Evolutionary conservation across 2,329 filamentous ascomycete species (phyloP), one percentile per base, ranked within the genome.

Genomic region (Periconia macrospinosa): DNA sequence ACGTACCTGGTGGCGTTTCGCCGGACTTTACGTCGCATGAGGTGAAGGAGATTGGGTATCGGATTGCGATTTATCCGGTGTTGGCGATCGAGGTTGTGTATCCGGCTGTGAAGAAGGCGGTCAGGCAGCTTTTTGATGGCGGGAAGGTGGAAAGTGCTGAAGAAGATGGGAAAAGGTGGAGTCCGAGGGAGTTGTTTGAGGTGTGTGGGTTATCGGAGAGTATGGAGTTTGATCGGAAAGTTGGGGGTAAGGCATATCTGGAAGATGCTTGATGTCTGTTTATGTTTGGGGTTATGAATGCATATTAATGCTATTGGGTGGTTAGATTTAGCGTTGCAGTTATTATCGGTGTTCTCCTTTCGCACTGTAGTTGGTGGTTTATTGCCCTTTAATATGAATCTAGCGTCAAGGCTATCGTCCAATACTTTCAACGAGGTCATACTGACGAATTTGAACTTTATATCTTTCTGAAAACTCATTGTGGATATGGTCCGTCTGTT

Each of bases 61-160:
- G 78, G 54, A 76, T 87, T 52, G 81, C 85, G 45, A 86, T 87
- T 52, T 84, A 82, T 62, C 82, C 83, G 5, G 57, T 55, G 7
- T 23, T 71, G 45, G 64, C 59, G 1, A 58, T 71, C 3, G 68
- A 71, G 53, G 62, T 68, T 30, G 69, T 72, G 20, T 72, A 71
- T 55, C 67, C 68, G 0, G 69, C 65, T 2, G 67, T 73, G 1
- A 60, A 59, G 51, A 66, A 56, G 45, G 69, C 69, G 15, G 54
- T 69, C 11, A 59, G 57, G 51, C 61, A 70, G 55, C 54, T 73
- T 55, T 63, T 67, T 49, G 57, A 58, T 2, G 50, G 47, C 11
- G 70, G 70, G 2, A 63, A 51, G 42, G 66, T 69, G 15, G 57
- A 57, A 47, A 62, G 63, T 69, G 61, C 71, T 55, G 66, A 78